Percentiles rank a stretch among this genome's conserved stretches.
phyloP scores from a whole-genome alignment of 257 asterid species.

The Avicennia marina region DNA sequence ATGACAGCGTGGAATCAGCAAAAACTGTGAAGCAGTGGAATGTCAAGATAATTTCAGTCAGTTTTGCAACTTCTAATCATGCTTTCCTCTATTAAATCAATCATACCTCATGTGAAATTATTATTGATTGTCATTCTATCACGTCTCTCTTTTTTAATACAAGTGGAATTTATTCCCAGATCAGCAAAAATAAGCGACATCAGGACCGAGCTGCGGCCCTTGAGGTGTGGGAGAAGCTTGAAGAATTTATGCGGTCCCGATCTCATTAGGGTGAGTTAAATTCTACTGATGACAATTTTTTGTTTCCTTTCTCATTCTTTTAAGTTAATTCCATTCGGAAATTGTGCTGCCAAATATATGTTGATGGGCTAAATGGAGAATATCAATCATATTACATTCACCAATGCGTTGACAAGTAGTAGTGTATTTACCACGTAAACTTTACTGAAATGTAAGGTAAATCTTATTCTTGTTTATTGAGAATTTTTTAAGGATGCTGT shows the following conservation, averaged over 20 bases:
- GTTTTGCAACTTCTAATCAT: slow-evolving; percentile 21
- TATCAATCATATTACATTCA: too few relatives aligned
- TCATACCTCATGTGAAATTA: background rate
- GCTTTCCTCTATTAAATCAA: background rate
- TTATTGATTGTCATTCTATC: background rate
- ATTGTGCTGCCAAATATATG: slow-evolving; percentile 6
- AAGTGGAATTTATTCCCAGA: slow-evolving; percentile 41
- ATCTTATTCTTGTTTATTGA: too few relatives aligned
- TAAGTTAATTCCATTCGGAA: background rate
- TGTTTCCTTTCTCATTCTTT: slow-evolving; percentile 1
- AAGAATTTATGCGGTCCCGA: slow-evolving; percentile 97
- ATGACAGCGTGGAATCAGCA: slow-evolving; percentile 97
- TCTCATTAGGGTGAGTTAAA: slow-evolving; percentile 55
- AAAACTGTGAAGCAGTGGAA: slow-evolving; percentile 94
- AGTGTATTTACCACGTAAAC: too few relatives aligned
- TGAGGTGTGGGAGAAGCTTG: slow-evolving; percentile 99
- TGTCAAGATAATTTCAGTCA: slow-evolving; percentile 94
- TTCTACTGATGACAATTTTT: background rate
- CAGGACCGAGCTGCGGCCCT: slow-evolving; percentile 99
- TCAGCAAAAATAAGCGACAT: slow-evolving; percentile 93
- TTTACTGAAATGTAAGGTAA: too few relatives aligned
- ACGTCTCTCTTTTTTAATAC: slow-evolving; percentile 15
- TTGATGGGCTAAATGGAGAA: slow-evolving; percentile 3
- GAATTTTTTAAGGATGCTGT: too few relatives aligned
- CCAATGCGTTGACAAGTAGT: too few relatives aligned